These are phyloP conservation scores for Actinomucor elegans DNA, from an alignment of 371 early-diverging fungal genomes.

Conservation along the genomic window DNA sequence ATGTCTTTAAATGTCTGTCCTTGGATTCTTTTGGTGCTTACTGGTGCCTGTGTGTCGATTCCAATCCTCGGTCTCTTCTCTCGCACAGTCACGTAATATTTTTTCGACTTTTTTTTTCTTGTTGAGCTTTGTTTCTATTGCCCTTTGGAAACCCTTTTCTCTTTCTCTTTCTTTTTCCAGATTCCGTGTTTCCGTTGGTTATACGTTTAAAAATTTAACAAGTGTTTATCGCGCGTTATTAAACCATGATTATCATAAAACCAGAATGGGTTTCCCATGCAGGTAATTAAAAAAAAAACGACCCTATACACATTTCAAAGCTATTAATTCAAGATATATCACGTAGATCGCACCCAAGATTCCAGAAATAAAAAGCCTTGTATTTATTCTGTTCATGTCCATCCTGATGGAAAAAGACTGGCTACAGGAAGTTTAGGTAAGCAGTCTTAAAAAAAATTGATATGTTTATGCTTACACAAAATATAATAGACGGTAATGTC, in stretches of 20 bases:
- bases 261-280: constrained; percentile 41
- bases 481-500: constrained; percentile 70
- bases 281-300: background rate
- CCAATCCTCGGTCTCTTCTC: no score
- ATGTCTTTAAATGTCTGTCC: no score
- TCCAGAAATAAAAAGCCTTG: constrained; percentile 54
- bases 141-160: background rate
- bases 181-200: background rate
- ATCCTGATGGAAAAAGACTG: constrained; percentile 79
- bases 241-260: constrained; percentile 32
- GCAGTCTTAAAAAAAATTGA: background rate
- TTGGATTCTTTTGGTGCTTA: no score
- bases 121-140: no score
- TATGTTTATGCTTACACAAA: background rate
- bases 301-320: background rate
- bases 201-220: background rate
- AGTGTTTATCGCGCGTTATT: constrained; percentile 1
- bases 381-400: constrained; percentile 87
- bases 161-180: background rate
- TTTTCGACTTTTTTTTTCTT: no score
- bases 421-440: constrained; percentile 88
- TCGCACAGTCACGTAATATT: no score
- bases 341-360: constrained; percentile 10
- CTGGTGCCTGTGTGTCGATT: no score
- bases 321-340: background rate